phyloP scores from a whole-genome alignment of 2,329 filamentous ascomycete genomes.

The Cryphonectria japonica region DNA sequence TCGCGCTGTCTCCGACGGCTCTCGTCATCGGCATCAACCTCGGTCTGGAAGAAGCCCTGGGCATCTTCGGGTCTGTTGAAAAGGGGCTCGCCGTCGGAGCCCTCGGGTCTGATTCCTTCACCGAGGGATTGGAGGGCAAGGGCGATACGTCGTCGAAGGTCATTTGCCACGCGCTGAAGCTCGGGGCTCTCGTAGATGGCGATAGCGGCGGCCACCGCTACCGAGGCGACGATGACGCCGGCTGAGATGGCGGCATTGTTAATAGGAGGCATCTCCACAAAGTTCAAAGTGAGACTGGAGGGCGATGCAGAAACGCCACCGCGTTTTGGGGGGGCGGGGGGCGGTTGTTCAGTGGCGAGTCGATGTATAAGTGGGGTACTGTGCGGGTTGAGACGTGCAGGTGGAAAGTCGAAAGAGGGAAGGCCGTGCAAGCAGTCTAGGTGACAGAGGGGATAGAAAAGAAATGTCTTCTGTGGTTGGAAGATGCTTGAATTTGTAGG shows the following conservation, averaged over 20 bases:
- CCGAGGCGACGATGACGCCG: slow-evolving; percentile 60
- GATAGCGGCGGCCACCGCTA: slow-evolving; percentile 61
- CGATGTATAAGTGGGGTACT: background rate
- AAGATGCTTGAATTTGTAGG: slow-evolving; percentile 5
- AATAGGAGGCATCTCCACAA: slow-evolving; percentile 54
- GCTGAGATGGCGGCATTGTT: slow-evolving; percentile 61
- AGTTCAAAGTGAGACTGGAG: background rate
- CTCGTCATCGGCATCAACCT: slow-evolving; percentile 66
- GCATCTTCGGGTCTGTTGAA: slow-evolving; percentile 71
- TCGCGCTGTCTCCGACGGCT: slow-evolving; percentile 64
- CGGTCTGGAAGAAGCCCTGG: slow-evolving; percentile 63
- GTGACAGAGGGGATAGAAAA: background rate
- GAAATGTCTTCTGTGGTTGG: background rate
- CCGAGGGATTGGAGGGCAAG: slow-evolving; percentile 62
- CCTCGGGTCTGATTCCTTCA: slow-evolving; percentile 54
- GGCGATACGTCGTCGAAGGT: slow-evolving; percentile 64
- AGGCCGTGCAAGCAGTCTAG: background rate
- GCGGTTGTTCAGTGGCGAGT: background rate
- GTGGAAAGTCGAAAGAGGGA: background rate
- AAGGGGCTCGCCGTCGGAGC: slow-evolving; percentile 51
- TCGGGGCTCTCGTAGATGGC: slow-evolving; percentile 68
- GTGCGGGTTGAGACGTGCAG: background rate
- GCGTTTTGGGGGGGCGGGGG: background rate
- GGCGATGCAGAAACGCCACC: background rate
- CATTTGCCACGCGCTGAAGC: slow-evolving; percentile 62